phyloP scores from a whole-genome alignment of 768 basidiomycete species.

The Pleurotus salmoneostramineus region DNA sequence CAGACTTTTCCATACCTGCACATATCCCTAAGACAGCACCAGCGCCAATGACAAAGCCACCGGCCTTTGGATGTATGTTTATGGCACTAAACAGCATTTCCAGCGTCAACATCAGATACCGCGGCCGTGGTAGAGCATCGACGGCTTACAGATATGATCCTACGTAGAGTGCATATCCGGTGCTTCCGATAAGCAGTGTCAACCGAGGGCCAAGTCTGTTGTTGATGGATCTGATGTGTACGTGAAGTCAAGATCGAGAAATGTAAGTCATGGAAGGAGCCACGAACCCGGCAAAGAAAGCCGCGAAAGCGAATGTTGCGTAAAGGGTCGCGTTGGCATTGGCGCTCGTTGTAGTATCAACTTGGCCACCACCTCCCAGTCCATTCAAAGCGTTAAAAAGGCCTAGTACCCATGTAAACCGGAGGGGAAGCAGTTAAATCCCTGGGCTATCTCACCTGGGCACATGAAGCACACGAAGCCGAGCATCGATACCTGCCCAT shows the following conservation, averaged over 20 bases:
- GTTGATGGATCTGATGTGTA: constrained; percentile 57
- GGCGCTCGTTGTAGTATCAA: constrained; percentile 47
- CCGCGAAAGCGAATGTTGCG: constrained; percentile 49
- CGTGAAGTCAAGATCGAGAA: neutral
- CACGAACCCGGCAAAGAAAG: constrained; percentile 65
- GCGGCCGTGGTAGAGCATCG: neutral
- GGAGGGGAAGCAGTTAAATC: neutral
- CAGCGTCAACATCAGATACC: neutral
- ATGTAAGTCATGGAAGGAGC: neutral
- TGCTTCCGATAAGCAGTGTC: constrained; percentile 69
- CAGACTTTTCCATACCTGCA: constrained; percentile 30
- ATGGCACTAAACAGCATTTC: constrained; percentile 38
- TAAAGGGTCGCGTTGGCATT: constrained; percentile 59
- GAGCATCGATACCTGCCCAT: constrained; percentile 43
- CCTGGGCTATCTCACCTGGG: constrained; percentile 35
- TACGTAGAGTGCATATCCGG: constrained; percentile 75
- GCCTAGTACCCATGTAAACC: constrained; percentile 40
- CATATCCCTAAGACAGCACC: constrained; percentile 76
- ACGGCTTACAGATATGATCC: constrained; percentile 63
- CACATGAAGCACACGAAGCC: constrained; percentile 72
- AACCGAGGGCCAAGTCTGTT: constrained; percentile 72
- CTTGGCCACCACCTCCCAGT: constrained; percentile 59
- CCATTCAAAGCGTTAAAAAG: constrained; percentile 63
- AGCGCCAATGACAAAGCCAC: constrained; percentile 62
- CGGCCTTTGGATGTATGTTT: constrained; percentile 63